Percentiles rank a stretch among this genome's conserved stretches.
Evolutionary conservation across 306 rosid genomes (phyloP).

Genomic region (Phaseolus lunatus): DNA sequence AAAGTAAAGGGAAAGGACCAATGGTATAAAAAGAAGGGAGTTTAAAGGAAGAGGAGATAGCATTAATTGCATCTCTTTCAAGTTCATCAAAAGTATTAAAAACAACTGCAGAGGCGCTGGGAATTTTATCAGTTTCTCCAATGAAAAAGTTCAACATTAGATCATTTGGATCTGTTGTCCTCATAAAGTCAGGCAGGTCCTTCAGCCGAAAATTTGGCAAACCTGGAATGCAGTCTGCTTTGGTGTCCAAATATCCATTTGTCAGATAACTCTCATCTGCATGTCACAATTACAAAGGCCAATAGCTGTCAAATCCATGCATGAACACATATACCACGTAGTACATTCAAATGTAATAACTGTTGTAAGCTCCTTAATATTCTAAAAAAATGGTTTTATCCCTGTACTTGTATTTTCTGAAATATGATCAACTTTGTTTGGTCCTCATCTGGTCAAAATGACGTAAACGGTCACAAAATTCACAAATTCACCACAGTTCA

Average conservation of each 20-base stretch:
- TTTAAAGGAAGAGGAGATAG: background rate
- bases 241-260: slow-evolving; percentile 34
- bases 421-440: background rate
- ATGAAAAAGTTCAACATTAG: background rate
- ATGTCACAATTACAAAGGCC: background rate
- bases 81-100: slow-evolving; percentile 10
- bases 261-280: slow-evolving; percentile 37
- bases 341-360: background rate
- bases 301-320: background rate
- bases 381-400: background rate
- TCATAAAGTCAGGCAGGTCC: slow-evolving; percentile 25
- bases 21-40: slow-evolving; percentile 21
- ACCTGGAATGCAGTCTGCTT: slow-evolving; percentile 32
- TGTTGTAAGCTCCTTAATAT: background rate
- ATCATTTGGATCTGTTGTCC: slow-evolving; percentile 41
- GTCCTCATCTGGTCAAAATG: background rate
- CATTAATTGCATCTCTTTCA: background rate
- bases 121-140: background rate
- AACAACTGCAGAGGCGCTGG: background rate
- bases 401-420: background rate
- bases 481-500: background rate
- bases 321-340: background rate
- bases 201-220: slow-evolving; percentile 21
- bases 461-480: background rate
- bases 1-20: slow-evolving; percentile 36